Percentiles rank a stretch among this genome's conserved stretches.
phyloP scores from a whole-genome alignment of 2,329 filamentous ascomycete species.

The Myriosclerotinia duriaeana region DNA sequence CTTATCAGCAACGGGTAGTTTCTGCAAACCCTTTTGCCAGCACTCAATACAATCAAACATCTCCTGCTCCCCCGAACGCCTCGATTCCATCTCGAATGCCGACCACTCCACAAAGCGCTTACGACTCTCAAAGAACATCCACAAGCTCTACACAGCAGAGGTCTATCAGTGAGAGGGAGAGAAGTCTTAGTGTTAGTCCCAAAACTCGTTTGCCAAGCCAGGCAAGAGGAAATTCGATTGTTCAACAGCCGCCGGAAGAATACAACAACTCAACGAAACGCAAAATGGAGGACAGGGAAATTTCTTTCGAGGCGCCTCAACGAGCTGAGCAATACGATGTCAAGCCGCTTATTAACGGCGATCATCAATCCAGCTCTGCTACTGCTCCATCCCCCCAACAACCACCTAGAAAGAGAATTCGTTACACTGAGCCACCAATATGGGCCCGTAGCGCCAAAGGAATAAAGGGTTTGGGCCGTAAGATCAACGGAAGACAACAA shows the following conservation, averaged over 20 bases:
- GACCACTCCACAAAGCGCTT: slow-evolving; percentile 45
- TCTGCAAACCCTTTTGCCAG: slow-evolving; percentile 29
- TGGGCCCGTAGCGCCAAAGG: slow-evolving; percentile 42
- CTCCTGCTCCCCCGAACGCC: slow-evolving; percentile 43
- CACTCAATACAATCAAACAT: slow-evolving; percentile 37
- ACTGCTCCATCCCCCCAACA: slow-evolving; percentile 38
- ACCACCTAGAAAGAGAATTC: slow-evolving; percentile 49
- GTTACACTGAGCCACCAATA: slow-evolving; percentile 54
- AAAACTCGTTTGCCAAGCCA: slow-evolving; percentile 60
- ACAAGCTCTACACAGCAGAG: slow-evolving; percentile 43
- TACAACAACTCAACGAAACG: slow-evolving; percentile 32
- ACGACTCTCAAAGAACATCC: slow-evolving; percentile 52
- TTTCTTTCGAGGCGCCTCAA: slow-evolving; percentile 29
- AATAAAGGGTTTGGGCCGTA: slow-evolving; percentile 28
- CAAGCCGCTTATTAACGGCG: slow-evolving; percentile 32
- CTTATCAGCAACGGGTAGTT: slow-evolving; percentile 56
- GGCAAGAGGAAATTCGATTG: slow-evolving; percentile 28
- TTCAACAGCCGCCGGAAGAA: slow-evolving; percentile 30
- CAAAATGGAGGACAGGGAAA: slow-evolving; percentile 38
- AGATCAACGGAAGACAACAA: slow-evolving; percentile 32
- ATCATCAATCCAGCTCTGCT: slow-evolving; percentile 27
- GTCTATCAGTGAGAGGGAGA: slow-evolving; percentile 63
- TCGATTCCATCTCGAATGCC: slow-evolving; percentile 45
- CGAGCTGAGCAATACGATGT: slow-evolving; percentile 27
- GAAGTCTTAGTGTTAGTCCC: slow-evolving; percentile 74